Conservation (phyloP, 352 stramenopile genomes). For the Blastocystis sp. region DNA sequence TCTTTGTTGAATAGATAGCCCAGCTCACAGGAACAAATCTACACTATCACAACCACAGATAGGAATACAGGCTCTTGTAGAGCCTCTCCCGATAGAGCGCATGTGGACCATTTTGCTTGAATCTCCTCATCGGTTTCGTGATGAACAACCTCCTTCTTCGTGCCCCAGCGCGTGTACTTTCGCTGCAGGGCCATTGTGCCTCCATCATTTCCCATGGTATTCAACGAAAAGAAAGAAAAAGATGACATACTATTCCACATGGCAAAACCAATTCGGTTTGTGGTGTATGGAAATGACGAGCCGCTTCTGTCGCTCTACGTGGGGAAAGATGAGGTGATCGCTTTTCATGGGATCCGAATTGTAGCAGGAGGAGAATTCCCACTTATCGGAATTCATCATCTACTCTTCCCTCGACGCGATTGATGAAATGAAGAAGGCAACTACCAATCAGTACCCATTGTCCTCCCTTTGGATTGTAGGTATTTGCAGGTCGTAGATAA, state of each 20-base stretch:
- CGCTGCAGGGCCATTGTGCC: conserved; percentile 18
- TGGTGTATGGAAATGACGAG: conserved; percentile 32
- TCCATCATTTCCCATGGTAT: conserved; percentile 56
- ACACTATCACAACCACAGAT: neutral
- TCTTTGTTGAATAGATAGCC: conserved; percentile 54
- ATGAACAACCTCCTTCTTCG: conserved; percentile 50
- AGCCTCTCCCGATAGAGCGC: conserved; percentile 34
- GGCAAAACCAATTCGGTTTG: conserved; percentile 47
- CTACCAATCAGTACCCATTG: neutral
- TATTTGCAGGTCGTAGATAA: conserved; percentile 38
- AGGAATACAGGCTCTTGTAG: conserved; percentile 6
- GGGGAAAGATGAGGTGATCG: conserved; percentile 9
- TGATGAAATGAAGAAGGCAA: conserved; percentile 35
- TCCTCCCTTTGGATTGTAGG: neutral
- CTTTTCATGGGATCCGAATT: neutral
- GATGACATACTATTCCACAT: neutral
- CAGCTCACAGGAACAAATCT: conserved; percentile 51
- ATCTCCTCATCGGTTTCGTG: conserved; percentile 29
- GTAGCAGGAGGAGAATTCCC: conserved; percentile 18
- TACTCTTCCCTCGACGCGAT: conserved; percentile 37
- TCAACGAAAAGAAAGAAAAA: neutral
- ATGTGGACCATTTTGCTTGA: conserved; percentile 54
- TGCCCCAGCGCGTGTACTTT: conserved; percentile 44
- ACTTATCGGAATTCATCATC: conserved; percentile 41
- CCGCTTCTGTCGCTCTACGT: conserved; percentile 18